These are phyloP conservation scores for Gremmenia infestans DNA, from an alignment of 2,329 filamentous ascomycete species.

Conservation along the genomic window DNA sequence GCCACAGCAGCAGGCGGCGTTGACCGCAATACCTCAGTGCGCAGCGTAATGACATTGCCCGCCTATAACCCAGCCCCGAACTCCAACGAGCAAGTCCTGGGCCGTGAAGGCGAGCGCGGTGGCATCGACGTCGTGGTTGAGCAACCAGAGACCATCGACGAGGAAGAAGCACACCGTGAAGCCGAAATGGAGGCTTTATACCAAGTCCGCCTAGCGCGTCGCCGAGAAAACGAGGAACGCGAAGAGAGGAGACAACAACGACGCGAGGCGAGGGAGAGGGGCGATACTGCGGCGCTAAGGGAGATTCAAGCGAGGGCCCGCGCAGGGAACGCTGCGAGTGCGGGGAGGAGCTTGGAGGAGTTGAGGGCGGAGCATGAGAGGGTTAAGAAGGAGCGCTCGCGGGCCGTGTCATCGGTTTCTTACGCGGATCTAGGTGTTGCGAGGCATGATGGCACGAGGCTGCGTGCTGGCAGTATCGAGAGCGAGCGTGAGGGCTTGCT, in stretches of 20 bases:
- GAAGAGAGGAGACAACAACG: constrained; percentile 68
- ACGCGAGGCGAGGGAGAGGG: constrained; percentile 65
- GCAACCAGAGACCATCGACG: constrained; percentile 72
- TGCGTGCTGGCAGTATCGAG: constrained; percentile 68
- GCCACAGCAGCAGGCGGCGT: constrained; percentile 40
- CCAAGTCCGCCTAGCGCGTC: constrained; percentile 75
- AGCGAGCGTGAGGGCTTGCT: constrained; percentile 68
- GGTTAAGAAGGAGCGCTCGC: constrained; percentile 55
- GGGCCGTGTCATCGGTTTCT: constrained; percentile 68
- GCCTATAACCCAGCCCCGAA: constrained; percentile 71
- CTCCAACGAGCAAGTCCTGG: constrained; percentile 76
- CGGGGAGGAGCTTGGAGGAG: constrained; percentile 51
- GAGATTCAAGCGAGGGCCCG: constrained; percentile 54
- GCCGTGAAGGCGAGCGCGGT: constrained; percentile 81
- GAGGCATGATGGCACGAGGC: constrained; percentile 68
- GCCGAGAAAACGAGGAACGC: constrained; percentile 69
- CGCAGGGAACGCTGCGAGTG: constrained; percentile 31
- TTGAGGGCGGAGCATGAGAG: constrained; percentile 51
- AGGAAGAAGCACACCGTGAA: constrained; percentile 72
- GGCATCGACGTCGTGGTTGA: constrained; percentile 91
- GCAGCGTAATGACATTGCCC: constrained; percentile 91
- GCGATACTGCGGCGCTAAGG: constrained; percentile 65
- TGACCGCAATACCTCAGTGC: constrained; percentile 78
- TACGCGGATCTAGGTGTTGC: constrained; percentile 74
- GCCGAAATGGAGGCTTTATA: constrained; percentile 91